Base-by-base conservation (phyloP, 2,329 filamentous ascomycete species). In the Amylocarpus encephaloides region DNA sequence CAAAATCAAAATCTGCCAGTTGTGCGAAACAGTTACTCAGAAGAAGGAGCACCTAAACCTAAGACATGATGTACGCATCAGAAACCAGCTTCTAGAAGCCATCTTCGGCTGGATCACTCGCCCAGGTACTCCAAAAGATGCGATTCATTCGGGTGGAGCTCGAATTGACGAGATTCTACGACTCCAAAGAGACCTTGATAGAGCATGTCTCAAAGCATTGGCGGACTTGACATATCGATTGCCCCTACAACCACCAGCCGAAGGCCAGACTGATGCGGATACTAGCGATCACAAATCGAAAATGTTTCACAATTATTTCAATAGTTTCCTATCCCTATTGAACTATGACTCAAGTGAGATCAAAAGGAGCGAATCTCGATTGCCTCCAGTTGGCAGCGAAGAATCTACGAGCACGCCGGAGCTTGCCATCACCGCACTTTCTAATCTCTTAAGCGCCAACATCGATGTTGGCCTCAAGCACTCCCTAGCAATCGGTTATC, bases 271-370 rank as follows among this genome's bases (percentile, higher is more conserved):
- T 11, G 83, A 86, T 66, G 81, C 79, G 1, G 79, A 81, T 40
- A 81, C 79, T 47, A 84, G 80, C 56, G 83, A 85, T 64, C 73
- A 83, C 46, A 86, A 86, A 62, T 83, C 80, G 1, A 79, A 85
- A 59, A 82, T 86, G 77, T 86, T 86, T 60, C 80, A 84, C 54
- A 80, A 77, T 6, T 86, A 86, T 63, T 86, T 86, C 67, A 85
- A 83, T 54, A 73, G 81, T 6, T 86, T 86, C 60, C 69, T 86
- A 16, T 83, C 80, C 0, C 68, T 86, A 4, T 70, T 86, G 26
- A 83, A 83, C 53, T 72, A 79, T 44, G 80, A 84, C 48, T 66
- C 73, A 0, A 59, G 68, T 1, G 74, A 77, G 5, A 61, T 68
- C 34, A 64, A 66, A n/a, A 68, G 70, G 46, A 66, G 63, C 6